Conservation (phyloP, 352 stramenopile species). For the Phytophthora nicotianae region DNA sequence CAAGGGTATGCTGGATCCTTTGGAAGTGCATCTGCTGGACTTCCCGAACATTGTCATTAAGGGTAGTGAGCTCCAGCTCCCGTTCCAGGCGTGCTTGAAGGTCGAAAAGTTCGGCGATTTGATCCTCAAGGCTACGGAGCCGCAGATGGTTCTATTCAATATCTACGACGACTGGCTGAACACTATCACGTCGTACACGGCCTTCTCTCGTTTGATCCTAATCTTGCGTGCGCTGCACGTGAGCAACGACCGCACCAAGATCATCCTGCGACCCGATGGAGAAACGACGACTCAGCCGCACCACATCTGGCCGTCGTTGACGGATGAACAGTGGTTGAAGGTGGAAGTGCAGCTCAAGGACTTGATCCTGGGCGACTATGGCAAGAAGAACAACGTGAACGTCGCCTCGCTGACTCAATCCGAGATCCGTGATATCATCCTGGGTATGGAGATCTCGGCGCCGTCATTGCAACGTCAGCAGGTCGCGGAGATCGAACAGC, state of each 20-base stretch:
- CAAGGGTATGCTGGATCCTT: slow-evolving; percentile 99
- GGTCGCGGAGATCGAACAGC: slow-evolving; percentile 99
- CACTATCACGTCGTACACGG: slow-evolving; percentile 99
- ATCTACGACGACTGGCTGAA: slow-evolving; percentile 99
- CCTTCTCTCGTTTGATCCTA: slow-evolving; percentile 99
- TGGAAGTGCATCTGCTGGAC: slow-evolving; percentile 99
- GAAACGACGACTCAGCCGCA: slow-evolving; percentile 99
- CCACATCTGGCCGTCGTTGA: slow-evolving; percentile 99
- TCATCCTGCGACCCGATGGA: slow-evolving; percentile 97
- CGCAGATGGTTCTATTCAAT: slow-evolving; percentile 99
- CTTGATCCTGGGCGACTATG: slow-evolving; percentile 99
- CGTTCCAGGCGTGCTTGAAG: slow-evolving; percentile 99
- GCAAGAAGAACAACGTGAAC: slow-evolving; percentile 99
- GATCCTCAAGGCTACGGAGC: slow-evolving; percentile 99
- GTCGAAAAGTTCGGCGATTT: slow-evolving; percentile 99
- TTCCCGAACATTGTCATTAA: slow-evolving; percentile 99
- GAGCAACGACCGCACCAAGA: slow-evolving; percentile 95
- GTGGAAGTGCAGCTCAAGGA: slow-evolving; percentile 99
- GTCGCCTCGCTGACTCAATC: slow-evolving; percentile 99
- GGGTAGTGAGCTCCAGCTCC: slow-evolving; percentile 98
- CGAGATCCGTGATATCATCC: slow-evolving; percentile 99
- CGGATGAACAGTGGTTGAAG: slow-evolving; percentile 99
- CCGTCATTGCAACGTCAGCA: slow-evolving; percentile 99
- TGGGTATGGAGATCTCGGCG: slow-evolving; percentile 99
- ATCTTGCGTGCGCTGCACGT: slow-evolving; percentile 99